Conservation (phyloP, 139 green algal genomes). For the Chlamydomonas urium region DNA sequence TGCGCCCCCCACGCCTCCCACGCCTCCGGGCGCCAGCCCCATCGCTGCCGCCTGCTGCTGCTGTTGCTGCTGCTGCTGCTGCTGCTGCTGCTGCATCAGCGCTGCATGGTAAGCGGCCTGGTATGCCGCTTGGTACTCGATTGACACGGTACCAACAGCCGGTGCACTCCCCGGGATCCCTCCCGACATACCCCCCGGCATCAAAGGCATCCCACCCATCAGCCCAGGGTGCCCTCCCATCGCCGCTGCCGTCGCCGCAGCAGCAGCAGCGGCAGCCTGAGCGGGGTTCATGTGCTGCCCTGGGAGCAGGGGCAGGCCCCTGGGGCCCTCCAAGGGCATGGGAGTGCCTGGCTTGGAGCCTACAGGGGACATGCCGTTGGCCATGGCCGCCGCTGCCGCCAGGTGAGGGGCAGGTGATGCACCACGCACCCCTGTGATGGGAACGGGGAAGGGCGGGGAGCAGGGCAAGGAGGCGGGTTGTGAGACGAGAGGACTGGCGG, state of each 20-base stretch:
- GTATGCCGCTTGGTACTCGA: slow-evolving; percentile 86
- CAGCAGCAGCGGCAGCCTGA: neutral
- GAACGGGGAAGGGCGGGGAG: too few relatives aligned
- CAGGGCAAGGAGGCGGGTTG: too few relatives aligned
- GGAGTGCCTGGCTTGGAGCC: slow-evolving; percentile 47
- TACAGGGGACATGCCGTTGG: slow-evolving; percentile 26
- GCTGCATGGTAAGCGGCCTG: slow-evolving; percentile 82
- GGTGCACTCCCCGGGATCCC: neutral
- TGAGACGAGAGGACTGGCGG: too few relatives aligned
- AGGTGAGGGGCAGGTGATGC: too few relatives aligned
- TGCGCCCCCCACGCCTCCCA: neutral
- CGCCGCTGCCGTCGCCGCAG: neutral
- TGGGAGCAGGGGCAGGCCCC: neutral
- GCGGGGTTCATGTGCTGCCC: neutral
- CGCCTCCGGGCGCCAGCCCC: neutral
- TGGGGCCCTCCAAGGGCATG: slow-evolving; percentile 3
- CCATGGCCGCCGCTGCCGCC: too few relatives aligned
- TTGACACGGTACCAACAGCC: slow-evolving; percentile 21
- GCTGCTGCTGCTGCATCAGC: slow-evolving; percentile 72
- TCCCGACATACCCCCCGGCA: neutral
- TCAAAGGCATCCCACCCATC: neutral
- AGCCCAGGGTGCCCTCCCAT: too few relatives aligned
- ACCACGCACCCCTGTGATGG: too few relatives aligned
- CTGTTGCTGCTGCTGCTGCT: too few relatives aligned
- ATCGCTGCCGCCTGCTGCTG: slow-evolving; percentile 57